Evolutionary conservation across 257 asterid genomes (phyloP), one percentile per base, ranked within the genome.

Genomic region (Plantago elongata): DNA sequence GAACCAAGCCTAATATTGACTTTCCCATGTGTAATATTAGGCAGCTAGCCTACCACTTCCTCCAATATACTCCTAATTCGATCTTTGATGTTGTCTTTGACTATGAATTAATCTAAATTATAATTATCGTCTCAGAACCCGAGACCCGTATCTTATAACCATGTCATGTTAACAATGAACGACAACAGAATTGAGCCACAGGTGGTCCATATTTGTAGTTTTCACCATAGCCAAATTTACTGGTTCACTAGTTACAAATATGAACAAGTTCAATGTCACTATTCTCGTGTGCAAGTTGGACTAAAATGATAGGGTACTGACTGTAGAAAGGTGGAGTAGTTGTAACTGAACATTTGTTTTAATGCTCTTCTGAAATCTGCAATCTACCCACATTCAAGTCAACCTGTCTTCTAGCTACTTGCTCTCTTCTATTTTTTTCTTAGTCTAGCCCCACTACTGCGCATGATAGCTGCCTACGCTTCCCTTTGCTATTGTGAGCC

Each of bases 271-370:
- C 58, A 54, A 51, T 60, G 62, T 42, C 65, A 38, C 5, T 64
- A 58, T 54, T 46, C 51, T 45, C 17, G 7, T 34, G 57, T 47
- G 14, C 38, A 34, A 54, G 56, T 47, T 37, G 64, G 61, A 34
- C 37, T 37, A 54, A 61, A 69, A 57, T 16, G 0, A 45, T 43
- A 34, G 18, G 63, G 46, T 52, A 66, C 65, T 66, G 74, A 73
- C 57, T 22, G 38, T 37, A 61, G 50, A 60, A 55, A 59, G 82
- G 83, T 75, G 84, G 84, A 81, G 95, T 87, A 13, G 95, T 78
- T 90, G 87, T 11, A 87, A 78, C 84, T 65, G 64, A 55, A 27
- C 46, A 65, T 72, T 70, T 70, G 70, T 64, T 75, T 84, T 62
- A 82, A 76, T 84, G 85, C 81, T 59, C 34, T 71, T 10, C 15